Evolutionary conservation across 495 filamentous ascomycete genomes (phyloP), one percentile per base, ranked within the genome.

Genomic region (Aspergillus carlsbadensis): DNA sequence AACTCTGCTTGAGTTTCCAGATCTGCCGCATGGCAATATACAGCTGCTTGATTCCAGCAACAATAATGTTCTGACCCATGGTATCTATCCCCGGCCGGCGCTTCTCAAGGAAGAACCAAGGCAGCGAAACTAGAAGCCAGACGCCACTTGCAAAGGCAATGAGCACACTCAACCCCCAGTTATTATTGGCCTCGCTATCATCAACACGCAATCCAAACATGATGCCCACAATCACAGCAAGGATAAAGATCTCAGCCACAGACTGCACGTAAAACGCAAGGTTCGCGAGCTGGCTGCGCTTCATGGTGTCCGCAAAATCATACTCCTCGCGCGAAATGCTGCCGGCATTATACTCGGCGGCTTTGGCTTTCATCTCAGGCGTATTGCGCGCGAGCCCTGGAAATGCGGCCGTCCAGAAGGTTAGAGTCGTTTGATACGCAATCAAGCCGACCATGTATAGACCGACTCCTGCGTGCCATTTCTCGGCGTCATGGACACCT

Each of bases 361-460:
- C 79, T 50, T 79, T 83, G 7, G 70, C 68, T 34, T 81, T 77
- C 62, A 87, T 67, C 34, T 78, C 71, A 6, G 63, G 31, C 0
- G 84, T 83, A 53, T 87, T 86, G 14, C 84, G 67, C 7, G 83
- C 84, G 10, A 87, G 71, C 0, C 80, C 75, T 15, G 84, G 84
- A 57, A 87, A 87, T 1, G 84, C 82, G 0, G 84, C 82, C 2
- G 84, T 85, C 84, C 83, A 87, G 66, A 86, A 87, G 10, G 84
- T 86, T 48, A 87, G 70, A 1, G 81, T 83, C 0, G 83, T 85
- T 67, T 87, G 84, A 61, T 86, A 86, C 21, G 83, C 82, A 59
- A 87, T 85, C 48, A 87, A 58, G 10, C 84, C 83, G 31, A 86
- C 75, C 57, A 87, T 84, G 57, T 86, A 86, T 17, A 87, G 58